A percentile compares a stretch with the other conserved stretches of the same genome.
phyloP scores from a whole-genome alignment of 2,329 filamentous ascomycete species.

The Hortaea werneckii region DNA sequence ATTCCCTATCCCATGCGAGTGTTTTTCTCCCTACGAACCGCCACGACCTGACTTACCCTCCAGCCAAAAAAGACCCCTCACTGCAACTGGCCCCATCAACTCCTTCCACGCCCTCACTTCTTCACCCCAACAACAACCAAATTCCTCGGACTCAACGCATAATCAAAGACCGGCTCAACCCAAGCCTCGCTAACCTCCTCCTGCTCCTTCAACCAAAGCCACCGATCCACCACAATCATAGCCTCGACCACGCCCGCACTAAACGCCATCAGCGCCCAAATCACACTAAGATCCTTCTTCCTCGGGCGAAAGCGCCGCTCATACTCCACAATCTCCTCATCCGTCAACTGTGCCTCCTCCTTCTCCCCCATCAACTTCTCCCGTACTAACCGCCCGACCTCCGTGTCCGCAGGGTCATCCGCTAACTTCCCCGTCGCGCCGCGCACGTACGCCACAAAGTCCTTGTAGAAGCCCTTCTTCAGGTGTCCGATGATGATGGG shows the following conservation, averaged over 20 bases:
- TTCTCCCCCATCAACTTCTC: conserved; percentile 48
- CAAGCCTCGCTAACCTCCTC: conserved; percentile 60
- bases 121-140: conserved; percentile 89
- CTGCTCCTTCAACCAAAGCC: conserved; percentile 77
- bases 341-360: conserved; percentile 44
- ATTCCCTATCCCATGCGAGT: too few relatives aligned
- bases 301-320: conserved; percentile 52
- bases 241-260: conserved; percentile 83
- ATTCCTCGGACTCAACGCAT: conserved; percentile 74
- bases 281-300: conserved; percentile 72
- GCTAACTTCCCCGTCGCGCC: conserved; percentile 68
- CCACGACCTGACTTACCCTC: too few relatives aligned
- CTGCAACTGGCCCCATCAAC: too few relatives aligned
- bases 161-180: conserved; percentile 92
- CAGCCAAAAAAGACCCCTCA: too few relatives aligned
- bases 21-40: too few relatives aligned
- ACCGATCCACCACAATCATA: conserved; percentile 81
- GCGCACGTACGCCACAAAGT: conserved; percentile 66
- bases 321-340: conserved; percentile 66
- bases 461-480: conserved; percentile 66
- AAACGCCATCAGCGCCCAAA: conserved; percentile 96
- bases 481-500: conserved; percentile 82
- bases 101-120: conserved; percentile 21
- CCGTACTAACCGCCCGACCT: conserved; percentile 37
- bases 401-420: conserved; percentile 40